Evolutionary conservation across 2,329 filamentous ascomycete species (phyloP), one percentile per base, ranked within the genome.

Genomic region (Ophiostoma fasciatum): DNA sequence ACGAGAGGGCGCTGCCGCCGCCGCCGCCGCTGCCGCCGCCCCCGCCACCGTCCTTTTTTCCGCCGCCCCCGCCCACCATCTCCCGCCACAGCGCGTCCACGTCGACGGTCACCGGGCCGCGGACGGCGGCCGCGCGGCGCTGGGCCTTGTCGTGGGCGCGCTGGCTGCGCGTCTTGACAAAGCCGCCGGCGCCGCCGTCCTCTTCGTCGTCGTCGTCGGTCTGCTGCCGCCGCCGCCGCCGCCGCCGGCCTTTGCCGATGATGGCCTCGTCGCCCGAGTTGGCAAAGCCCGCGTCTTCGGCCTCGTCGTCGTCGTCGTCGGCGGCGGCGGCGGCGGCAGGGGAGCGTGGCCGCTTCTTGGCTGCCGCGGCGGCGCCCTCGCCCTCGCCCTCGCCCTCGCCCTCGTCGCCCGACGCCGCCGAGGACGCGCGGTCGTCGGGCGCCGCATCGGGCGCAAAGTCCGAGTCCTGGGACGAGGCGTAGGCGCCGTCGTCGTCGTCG

Each of bases 251-350:
- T 44, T 66, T 74, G 31, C 68, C 60, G 46, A 83, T 77, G 37
- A 81, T 68, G 1, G 68, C 67, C 48, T 83, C 78, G 48, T 83
- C 78, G n/a, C 78, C 78, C 1, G 78, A 82, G 45, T 78, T 78
- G 40, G 74, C 68, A 41, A 74, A 71, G 1, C 63, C 71, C 0
- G 59, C 60, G 43, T 68, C 64, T 25, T 60, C 58, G 2, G 53
- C 57, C 5, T 62, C 57, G 2, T 45, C 46, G 11, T 37, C 50
- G 7, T 39, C 44, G 2, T 20, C 25, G 18, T 38, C 50, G 6
- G 39, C 44, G 7, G 38, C 44, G 2, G 14, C 25, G 18, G 38
- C 50, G 6, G 39, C 44, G 7, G 22, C 23, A 18, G 21, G 40
- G n/a, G n/a, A n/a, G 10, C 54, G 45, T 47, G 59, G 62, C 36